Conservation (phyloP, 2,329 filamentous ascomycete genomes). For the Colletotrichum noveboracense region DNA sequence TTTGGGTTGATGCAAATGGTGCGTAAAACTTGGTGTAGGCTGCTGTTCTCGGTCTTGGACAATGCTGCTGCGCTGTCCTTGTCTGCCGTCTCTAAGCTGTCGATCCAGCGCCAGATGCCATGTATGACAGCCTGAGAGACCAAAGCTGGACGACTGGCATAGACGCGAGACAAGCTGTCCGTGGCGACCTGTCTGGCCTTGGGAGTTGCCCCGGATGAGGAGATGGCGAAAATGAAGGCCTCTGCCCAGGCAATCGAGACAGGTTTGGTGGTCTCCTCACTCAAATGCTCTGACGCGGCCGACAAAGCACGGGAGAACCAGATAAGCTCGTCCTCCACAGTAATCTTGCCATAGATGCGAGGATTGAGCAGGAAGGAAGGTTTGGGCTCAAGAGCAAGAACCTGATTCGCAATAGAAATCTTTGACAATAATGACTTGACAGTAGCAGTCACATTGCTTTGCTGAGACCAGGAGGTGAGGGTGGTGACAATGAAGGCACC, state of each 20-base stretch:
- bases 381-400: slow-evolving; percentile 75
- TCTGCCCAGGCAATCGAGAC: slow-evolving; percentile 80
- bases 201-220: slow-evolving; percentile 65
- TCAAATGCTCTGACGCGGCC: slow-evolving; percentile 61
- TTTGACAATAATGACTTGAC: slow-evolving; percentile 55
- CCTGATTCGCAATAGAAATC: slow-evolving; percentile 66
- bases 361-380: slow-evolving; percentile 86
- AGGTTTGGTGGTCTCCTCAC: slow-evolving; percentile 49
- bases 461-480: slow-evolving; percentile 60
- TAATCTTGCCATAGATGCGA: slow-evolving; percentile 83
- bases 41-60: slow-evolving; percentile 67
- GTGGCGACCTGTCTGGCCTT: slow-evolving; percentile 68
- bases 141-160: slow-evolving; percentile 60
- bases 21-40: slow-evolving; percentile 66
- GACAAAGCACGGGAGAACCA: slow-evolving; percentile 79
- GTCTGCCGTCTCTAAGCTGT: slow-evolving; percentile 69
- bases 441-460: slow-evolving; percentile 59
- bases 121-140: slow-evolving; percentile 69
- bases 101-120: slow-evolving; percentile 83
- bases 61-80: slow-evolving; percentile 76
- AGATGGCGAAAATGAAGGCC: slow-evolving; percentile 80
- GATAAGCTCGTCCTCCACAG: slow-evolving; percentile 73
- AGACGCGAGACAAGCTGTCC: slow-evolving; percentile 67
- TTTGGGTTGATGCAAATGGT: slow-evolving; percentile 67
- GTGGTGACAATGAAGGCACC: slow-evolving; percentile 78